phyloP scores from a whole-genome alignment of 306 rosid genomes.

The Inga leiocalycina region DNA sequence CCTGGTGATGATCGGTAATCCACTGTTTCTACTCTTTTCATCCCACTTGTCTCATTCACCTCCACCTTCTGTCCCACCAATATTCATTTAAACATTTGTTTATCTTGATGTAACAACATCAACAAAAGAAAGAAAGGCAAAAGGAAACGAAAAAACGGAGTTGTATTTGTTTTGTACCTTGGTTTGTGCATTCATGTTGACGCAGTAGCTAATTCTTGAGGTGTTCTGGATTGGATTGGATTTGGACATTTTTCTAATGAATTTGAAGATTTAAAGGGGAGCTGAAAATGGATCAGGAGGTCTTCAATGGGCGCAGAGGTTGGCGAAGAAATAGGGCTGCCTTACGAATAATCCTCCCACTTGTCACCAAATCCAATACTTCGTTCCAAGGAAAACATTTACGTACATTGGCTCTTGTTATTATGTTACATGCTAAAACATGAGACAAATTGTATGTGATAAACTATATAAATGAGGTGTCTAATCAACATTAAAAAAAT shows the following conservation, averaged over 20 bases:
- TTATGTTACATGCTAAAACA: not conserved
- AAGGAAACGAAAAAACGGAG: not conserved
- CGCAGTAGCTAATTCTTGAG: not conserved
- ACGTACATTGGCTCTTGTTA: not conserved
- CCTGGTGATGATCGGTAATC: conserved; percentile 59
- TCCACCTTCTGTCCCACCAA: conserved; percentile 24
- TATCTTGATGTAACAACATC: not conserved
- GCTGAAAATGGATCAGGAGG: conserved; percentile 9
- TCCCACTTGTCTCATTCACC: conserved; percentile 1
- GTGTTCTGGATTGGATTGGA: conserved; percentile 21
- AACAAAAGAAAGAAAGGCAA: too few relatives aligned
- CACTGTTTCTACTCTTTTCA: conserved; percentile 55
- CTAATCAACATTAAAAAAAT: not conserved
- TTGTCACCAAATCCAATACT: not conserved
- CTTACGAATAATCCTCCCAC: not conserved
- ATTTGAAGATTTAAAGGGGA: conserved; percentile 10
- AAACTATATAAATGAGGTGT: not conserved
- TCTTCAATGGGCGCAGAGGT: conserved; percentile 10
- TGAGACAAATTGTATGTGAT: too few relatives aligned
- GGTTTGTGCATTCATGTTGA: conserved; percentile 40
- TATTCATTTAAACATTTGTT: not conserved
- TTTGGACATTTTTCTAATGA: not conserved
- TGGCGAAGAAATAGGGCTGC: conserved; percentile 39
- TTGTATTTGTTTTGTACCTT: not conserved
- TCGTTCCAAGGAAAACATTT: not conserved